Evolutionary conservation across 371 early-diverging fungal species (phyloP), one percentile per base, ranked within the genome.

Genomic region (Phascolomyces articulosus): DNA sequence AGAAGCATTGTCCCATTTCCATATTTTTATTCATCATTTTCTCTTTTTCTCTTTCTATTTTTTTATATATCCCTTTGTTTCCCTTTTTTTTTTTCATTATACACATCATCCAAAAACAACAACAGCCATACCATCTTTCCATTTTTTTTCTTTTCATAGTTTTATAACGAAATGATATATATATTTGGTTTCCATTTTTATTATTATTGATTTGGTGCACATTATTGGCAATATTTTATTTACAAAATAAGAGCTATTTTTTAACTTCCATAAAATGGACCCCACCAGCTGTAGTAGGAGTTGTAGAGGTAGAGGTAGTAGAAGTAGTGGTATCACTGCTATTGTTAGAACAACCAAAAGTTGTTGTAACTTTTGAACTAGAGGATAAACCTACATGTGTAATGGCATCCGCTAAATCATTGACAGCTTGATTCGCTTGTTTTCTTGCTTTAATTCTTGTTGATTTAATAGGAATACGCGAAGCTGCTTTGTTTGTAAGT

Each of bases 331-430:
- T 44, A 44, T 44, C 16, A n/a, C 16, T 16, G 13, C 16, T 41
- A n/a, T 41, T 7, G 16, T 44, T 7, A 44, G 11, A 34, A 34
- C 9, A 34, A 34, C 11, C 6, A 34, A 11, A 9, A 34, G 34
- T 34, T 9, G 44, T 44, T 8, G 44, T 16, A 44, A 16, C 16
- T 13, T 16, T 8, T 13, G 44, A 13, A 15, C 29, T 26, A 2
- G 53, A 11, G 31, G 63, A 63, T n/a, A 63, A 28, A 18, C 48
- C 55, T 4, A 63, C 47, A 40, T 41, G 54, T 24, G 63, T 23
- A 20, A 63, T 56, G 20, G 64, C 64, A 29, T 57, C 64, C 13
- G 64, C 64, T 40, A 64, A 31, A 20, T 64, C 64, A 11, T 38
- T 55, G 23, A 58, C 23, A 11, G 64, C 58, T 41, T 63, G 55